phyloP scores from a whole-genome alignment of 75 land plant species.

The Adiantum capillusveneris region DNA sequence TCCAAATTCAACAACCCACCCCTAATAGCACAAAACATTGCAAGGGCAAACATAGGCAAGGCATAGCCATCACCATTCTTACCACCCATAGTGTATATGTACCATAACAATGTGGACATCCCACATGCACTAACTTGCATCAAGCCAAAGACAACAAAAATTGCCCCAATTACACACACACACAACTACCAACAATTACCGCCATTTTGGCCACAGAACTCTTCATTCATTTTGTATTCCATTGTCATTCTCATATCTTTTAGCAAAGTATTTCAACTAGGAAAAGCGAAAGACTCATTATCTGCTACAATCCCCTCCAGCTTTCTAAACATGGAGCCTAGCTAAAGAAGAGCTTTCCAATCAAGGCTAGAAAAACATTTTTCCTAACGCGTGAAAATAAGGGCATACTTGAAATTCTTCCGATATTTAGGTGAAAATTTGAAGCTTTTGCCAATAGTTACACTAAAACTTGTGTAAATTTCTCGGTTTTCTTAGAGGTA shows the following conservation, averaged over 20 bases:
- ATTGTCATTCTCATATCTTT: neutral
- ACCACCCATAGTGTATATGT: constrained; percentile 13
- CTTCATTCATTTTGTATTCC: neutral
- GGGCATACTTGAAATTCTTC: too few species aligned
- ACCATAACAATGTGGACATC: constrained; percentile 14
- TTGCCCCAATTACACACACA: constrained; percentile 21
- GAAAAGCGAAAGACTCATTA: constrained; percentile 11
- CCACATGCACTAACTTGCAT: constrained; percentile 9
- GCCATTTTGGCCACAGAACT: constrained; percentile 1
- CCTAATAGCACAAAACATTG: constrained; percentile 16
- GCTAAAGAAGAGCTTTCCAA: constrained; percentile 19
- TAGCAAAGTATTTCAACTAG: constrained; percentile 11
- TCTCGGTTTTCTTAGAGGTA: too few species aligned
- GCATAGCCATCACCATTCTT: constrained; percentile 5
- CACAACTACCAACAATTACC: constrained; percentile 13
- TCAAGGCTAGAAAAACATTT: too few species aligned
- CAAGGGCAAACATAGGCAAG: constrained; percentile 22
- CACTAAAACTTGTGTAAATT: too few species aligned
- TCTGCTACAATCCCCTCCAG: constrained; percentile 17
- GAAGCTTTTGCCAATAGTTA: too few species aligned
- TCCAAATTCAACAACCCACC: constrained; percentile 9
- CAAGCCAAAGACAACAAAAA: constrained; percentile 12
- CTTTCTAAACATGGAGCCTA: constrained; percentile 14
- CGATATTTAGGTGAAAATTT: too few species aligned
- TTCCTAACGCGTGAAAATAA: too few species aligned